Percentiles rank a stretch among this genome's conserved stretches.
These are phyloP conservation scores for Cystoderma amianthinum DNA, from an alignment of 768 basidiomycete genomes.

Conservation along the genomic window DNA sequence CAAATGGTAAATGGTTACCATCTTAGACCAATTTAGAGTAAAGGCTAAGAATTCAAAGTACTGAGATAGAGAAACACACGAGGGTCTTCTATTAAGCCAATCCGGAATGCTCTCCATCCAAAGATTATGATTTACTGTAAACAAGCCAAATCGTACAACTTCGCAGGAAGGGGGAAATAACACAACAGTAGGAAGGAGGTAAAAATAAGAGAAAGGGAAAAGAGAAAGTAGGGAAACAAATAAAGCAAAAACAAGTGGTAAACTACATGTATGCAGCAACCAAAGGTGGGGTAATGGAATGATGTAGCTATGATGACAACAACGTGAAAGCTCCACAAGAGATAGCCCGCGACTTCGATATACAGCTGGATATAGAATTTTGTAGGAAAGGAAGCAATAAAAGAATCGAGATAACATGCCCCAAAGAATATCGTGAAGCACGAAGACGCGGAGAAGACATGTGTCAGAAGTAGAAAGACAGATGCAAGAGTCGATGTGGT, in stretches of 20 bases:
- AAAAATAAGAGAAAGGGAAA: constrained; percentile 4
- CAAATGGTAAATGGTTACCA: too few relatives aligned
- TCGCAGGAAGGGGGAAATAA: constrained; percentile 10
- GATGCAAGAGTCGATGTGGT: too few relatives aligned
- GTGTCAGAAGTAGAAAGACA: too few relatives aligned
- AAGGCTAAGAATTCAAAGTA: neutral
- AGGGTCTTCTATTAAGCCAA: too few relatives aligned
- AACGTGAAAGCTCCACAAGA: too few relatives aligned
- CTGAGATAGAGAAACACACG: neutral
- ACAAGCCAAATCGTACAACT: constrained; percentile 12
- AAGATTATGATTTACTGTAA: constrained; percentile 11
- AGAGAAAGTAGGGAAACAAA: constrained; percentile 1
- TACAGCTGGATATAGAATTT: too few relatives aligned
- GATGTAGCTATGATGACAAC: too few relatives aligned
- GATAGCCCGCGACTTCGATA: too few relatives aligned
- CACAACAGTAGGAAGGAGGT: constrained; percentile 7
- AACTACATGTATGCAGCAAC: neutral
- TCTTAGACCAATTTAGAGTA: neutral
- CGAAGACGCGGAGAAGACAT: too few relatives aligned
- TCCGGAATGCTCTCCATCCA: constrained; percentile 17
- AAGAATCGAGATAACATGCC: too few relatives aligned
- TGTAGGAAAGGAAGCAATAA: constrained; percentile 1
- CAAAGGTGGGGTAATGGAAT: too few relatives aligned
- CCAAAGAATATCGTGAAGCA: too few relatives aligned
- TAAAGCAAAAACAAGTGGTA: constrained; percentile 3